Conservation (phyloP, 1,284 basidiomycete genomes). For the Coriolopsis trogii region DNA sequence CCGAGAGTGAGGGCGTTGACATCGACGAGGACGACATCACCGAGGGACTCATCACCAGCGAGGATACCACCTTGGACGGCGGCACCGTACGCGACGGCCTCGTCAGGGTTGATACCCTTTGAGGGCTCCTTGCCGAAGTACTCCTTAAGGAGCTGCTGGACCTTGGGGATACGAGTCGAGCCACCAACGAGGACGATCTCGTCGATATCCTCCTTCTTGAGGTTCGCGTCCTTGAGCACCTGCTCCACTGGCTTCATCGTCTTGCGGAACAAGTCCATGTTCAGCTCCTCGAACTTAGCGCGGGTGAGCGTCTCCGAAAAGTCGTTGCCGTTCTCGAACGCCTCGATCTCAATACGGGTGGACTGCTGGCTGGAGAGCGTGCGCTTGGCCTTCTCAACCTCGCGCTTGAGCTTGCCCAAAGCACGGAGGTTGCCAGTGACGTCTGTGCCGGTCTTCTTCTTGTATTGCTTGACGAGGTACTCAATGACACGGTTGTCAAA, state of each 20-base stretch:
- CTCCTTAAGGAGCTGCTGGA: constrained; percentile 95
- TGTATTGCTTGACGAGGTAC: constrained; percentile 91
- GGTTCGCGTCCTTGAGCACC: constrained; percentile 95
- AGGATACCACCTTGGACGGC: constrained; percentile 88
- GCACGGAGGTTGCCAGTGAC: constrained; percentile 87
- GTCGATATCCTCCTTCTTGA: constrained; percentile 97
- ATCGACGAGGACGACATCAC: constrained; percentile 92
- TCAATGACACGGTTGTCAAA: constrained; percentile 98
- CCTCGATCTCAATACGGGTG: constrained; percentile 76
- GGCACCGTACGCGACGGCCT: constrained; percentile 77
- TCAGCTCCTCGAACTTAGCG: constrained; percentile 98
- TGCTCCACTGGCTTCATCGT: constrained; percentile 99
- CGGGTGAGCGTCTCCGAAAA: constrained; percentile 96
- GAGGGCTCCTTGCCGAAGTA: constrained; percentile 93
- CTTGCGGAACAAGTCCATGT: constrained; percentile 98
- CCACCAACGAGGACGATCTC: constrained; percentile 96
- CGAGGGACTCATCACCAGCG: constrained; percentile 82
- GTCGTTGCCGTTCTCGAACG: constrained; percentile 95
- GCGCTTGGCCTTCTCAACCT: constrained; percentile 98
- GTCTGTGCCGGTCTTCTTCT: constrained; percentile 94
- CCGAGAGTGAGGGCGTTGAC: constrained; percentile 94
- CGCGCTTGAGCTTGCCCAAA: constrained; percentile 96
- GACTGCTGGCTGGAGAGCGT: constrained; percentile 86
- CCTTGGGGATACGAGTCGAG: constrained; percentile 98
- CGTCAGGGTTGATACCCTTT: constrained; percentile 88